A percentile compares a stretch with the other conserved stretches of the same genome.
phyloP scores from a whole-genome alignment of 306 rosid genomes.

The Gastrolobium villosum region DNA sequence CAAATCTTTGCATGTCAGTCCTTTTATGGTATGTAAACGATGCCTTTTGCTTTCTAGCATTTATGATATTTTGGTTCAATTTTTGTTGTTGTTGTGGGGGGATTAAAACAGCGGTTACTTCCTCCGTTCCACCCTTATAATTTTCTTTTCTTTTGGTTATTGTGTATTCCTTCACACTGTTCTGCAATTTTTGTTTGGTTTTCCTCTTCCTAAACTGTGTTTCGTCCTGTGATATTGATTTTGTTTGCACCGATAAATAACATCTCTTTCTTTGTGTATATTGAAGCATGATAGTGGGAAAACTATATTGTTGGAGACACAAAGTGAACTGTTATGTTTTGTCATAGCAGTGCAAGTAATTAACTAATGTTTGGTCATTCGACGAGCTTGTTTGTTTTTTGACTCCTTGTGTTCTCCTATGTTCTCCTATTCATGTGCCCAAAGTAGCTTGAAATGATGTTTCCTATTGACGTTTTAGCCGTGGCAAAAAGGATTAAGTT shows the following conservation, averaged over 20 bases:
- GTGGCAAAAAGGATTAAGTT: slow-evolving; percentile 18
- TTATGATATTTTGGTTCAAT: slow-evolving; percentile 9
- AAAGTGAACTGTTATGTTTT: slow-evolving; percentile 4
- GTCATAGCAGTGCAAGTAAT: slow-evolving; percentile 1
- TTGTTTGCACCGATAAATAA: slow-evolving; percentile 20
- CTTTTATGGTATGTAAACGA: slow-evolving; percentile 79
- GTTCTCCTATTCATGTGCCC: slow-evolving; percentile 28
- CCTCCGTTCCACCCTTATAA: background rate
- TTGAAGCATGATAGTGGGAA: background rate
- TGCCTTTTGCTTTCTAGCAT: slow-evolving; percentile 31
- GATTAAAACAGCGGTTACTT: slow-evolving; percentile 2
- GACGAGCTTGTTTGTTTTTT: slow-evolving; percentile 7
- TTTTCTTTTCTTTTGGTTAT: background rate
- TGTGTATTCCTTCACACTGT: background rate
- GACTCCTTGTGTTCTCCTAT: background rate
- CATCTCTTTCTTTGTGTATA: slow-evolving; percentile 25
- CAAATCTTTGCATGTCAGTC: slow-evolving; percentile 93
- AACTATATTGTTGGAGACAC: background rate
- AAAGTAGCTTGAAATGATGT: background rate
- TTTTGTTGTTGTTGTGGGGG: background rate
- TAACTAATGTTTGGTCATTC: slow-evolving; percentile 21
- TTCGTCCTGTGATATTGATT: slow-evolving; percentile 2
- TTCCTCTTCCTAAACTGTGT: slow-evolving; percentile 4
- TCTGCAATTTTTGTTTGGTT: background rate
- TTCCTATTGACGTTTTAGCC: slow-evolving; percentile 2